A percentile compares a stretch with the other conserved stretches of the same genome.
phyloP scores from a whole-genome alignment of 169 alveolate species.

The Plasmodium yoelii region DNA sequence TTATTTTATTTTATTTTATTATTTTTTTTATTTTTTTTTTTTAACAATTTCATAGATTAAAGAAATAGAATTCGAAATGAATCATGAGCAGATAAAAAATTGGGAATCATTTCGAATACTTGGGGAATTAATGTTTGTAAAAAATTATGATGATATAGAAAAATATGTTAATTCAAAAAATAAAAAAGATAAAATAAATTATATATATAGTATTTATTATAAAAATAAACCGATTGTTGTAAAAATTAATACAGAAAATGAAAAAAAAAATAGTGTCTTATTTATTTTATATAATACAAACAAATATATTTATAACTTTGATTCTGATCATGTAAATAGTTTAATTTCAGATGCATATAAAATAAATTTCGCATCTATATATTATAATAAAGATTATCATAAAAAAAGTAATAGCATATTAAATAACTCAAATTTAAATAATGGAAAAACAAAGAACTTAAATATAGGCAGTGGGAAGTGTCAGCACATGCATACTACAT shows the following conservation, averaged over 20 bases:
- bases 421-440: constrained; percentile 1
- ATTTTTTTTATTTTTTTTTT: no score
- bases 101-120: constrained; percentile 21
- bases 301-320: constrained; percentile 31
- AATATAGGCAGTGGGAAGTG: neutral
- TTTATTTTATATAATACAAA: constrained; percentile 43
- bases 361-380: neutral
- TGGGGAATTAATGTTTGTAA: constrained; percentile 30
- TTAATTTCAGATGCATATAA: constrained; percentile 38
- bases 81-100: neutral
- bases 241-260: constrained; percentile 1
- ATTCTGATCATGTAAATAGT: constrained; percentile 35
- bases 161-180: neutral
- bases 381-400: neutral
- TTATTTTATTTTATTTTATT: neutral
- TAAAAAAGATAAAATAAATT: neutral
- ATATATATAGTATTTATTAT: constrained; percentile 27
- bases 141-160: neutral
- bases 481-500: neutral
- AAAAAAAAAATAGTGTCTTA: constrained; percentile 3
- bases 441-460: neutral
- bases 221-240: constrained; percentile 33
- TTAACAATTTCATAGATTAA: neutral
- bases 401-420: neutral
- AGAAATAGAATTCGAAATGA: neutral